Evolutionary conservation across 306 rosid species (phyloP), one percentile per base, ranked within the genome.

Genomic region (Ceratonia siliqua): DNA sequence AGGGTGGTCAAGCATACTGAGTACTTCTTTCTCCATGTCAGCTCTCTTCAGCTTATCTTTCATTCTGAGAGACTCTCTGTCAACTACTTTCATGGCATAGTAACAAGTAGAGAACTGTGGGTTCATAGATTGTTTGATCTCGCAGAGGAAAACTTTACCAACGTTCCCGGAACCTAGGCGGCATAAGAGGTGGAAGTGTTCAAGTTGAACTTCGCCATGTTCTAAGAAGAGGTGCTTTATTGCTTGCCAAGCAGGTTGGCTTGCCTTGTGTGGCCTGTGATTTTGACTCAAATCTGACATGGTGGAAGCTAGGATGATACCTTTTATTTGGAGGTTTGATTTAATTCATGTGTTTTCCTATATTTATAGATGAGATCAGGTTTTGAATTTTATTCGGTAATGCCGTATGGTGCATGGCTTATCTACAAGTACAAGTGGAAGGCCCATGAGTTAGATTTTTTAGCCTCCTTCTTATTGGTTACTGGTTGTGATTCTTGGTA

Each of bases 1-100:
- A 43, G 91, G 93, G 72, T 89, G 93, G 62, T 89, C 93, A 39
- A 89, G 85, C 85, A 89, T 85, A 46, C 89, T 86, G 71, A 89
- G 73, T 64, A 89, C 87, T 75, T 84, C 84, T 32, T 84, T 83
- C 79, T 89, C 93, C 0, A 87, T 87, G 41, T 89, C 87, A 8
- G 85, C 93, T 77, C 93, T 80, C 2, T 90, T 90, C 69, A 89
- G 78, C 85, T 89, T 86, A 81, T 86, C 78, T 59, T 90, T 83
- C 78, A 78, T 62, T 11, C 85, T 82, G 67, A 86, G 63, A 61
- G 75, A 86, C 33, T 89, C 89, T 17, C 68, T 89, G 74, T 89
- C 93, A 78, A 86, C 87, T 13, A 89, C 93, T 79, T 89, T 89
- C 75, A 89, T 82, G 53, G 93, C 93, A 74, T 84, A 86, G 25